Conservation (phyloP, 208 protist genomes). For the Lotmaria passim region DNA sequence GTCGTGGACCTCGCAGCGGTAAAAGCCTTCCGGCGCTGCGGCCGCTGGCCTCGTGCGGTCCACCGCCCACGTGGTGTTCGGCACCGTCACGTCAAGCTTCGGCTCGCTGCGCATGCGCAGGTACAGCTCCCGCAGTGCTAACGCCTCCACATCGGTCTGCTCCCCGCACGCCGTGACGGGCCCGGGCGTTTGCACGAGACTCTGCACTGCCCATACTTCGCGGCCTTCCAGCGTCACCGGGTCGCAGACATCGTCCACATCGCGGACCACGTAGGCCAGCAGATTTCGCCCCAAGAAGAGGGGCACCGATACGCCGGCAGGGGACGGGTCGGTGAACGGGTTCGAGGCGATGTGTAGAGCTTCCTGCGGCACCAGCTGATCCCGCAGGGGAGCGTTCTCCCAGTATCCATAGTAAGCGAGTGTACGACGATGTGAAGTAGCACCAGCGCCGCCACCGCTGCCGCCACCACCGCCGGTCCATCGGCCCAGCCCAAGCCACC, state of each 20-base stretch:
- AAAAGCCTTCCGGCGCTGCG: constrained; percentile 46
- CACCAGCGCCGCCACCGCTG: neutral
- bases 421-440: neutral
- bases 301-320: constrained; percentile 20
- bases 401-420: constrained; percentile 70
- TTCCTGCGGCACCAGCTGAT: constrained; percentile 58
- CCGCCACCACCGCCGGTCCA: neutral
- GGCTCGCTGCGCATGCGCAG: constrained; percentile 47
- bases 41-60: constrained; percentile 22
- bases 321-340: constrained; percentile 28
- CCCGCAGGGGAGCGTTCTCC: constrained; percentile 54
- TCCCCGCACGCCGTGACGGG: constrained; percentile 64
- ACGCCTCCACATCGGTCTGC: constrained; percentile 45
- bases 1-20: constrained; percentile 26
- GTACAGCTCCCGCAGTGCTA: constrained; percentile 50
- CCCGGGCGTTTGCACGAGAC: constrained; percentile 40
- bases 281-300: constrained; percentile 74
- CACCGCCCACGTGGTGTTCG: constrained; percentile 41
- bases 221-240: constrained; percentile 64
- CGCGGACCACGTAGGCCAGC: constrained; percentile 66
- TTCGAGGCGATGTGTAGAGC: constrained; percentile 44
- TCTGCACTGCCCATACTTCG: constrained; percentile 80
- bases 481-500: constrained; percentile 18
- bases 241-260: constrained; percentile 83
- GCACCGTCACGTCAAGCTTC: constrained; percentile 47